phyloP scores from a whole-genome alignment of 768 basidiomycete genomes.

The Tephrocybe sp. region DNA sequence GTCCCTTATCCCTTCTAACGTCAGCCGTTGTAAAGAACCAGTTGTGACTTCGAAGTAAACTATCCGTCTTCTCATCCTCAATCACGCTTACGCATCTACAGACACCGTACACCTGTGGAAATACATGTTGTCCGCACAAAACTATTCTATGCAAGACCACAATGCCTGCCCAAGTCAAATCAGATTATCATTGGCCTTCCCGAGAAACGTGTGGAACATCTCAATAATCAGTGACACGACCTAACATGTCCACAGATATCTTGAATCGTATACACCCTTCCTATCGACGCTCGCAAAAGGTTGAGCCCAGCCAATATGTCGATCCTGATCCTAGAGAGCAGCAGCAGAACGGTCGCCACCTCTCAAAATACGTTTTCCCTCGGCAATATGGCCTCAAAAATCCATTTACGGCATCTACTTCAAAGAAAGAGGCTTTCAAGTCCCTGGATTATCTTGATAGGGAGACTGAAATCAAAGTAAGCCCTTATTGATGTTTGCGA shows the following conservation, averaged over 20 bases:
- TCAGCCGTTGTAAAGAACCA: not conserved
- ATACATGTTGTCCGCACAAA: conserved; percentile 50
- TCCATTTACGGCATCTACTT: conserved; percentile 43
- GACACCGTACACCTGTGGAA: not conserved
- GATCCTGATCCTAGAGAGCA: conserved; percentile 49
- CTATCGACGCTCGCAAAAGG: conserved; percentile 32
- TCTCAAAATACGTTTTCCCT: conserved; percentile 86
- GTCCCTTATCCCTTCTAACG: not conserved
- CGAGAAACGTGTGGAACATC: conserved; percentile 51
- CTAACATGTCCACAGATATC: conserved; percentile 47
- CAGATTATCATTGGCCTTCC: conserved; percentile 66
- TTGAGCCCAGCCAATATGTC: conserved; percentile 27
- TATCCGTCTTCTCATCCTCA: not conserved
- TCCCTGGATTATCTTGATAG: conserved; percentile 58
- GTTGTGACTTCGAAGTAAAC: not conserved
- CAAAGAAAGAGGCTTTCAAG: conserved; percentile 28
- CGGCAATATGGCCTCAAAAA: conserved; percentile 69
- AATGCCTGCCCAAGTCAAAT: conserved; percentile 46
- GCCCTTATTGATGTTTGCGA: conserved; percentile 3
- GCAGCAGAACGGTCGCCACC: conserved; percentile 53
- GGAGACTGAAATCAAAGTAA: conserved; percentile 71
- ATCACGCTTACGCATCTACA: not conserved
- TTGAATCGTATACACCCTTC: conserved; percentile 58
- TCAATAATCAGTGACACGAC: not conserved
- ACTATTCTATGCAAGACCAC: conserved; percentile 70